These are phyloP conservation scores for Marvania coccoides DNA, from an alignment of 139 green algal genomes.

Conservation along the genomic window DNA sequence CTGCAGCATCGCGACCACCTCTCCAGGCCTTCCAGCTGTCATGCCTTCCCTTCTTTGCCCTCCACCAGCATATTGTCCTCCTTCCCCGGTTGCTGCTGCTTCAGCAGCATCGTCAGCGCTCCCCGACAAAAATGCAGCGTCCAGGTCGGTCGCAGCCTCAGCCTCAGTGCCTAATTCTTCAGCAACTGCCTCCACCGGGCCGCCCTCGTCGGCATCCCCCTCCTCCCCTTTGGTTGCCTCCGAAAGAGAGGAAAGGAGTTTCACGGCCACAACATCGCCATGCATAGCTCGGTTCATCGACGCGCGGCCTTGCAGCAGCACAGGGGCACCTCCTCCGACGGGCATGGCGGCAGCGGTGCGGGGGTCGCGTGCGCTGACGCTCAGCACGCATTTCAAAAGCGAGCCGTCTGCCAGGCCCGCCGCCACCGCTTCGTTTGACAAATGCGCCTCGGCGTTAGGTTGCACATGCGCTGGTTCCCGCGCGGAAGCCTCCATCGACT, in stretches of 20 bases:
- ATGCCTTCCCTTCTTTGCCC: slow-evolving; percentile 16
- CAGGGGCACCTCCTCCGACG: background rate
- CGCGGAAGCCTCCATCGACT: slow-evolving; percentile 6
- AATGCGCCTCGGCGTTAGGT: slow-evolving; percentile 3
- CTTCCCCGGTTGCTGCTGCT: background rate
- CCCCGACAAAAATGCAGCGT: too few relatives aligned
- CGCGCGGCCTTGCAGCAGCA: slow-evolving; percentile 28
- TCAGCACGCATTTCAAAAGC: slow-evolving; percentile 28
- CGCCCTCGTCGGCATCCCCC: slow-evolving; percentile 6
- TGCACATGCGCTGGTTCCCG: background rate
- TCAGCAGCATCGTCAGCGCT: slow-evolving; percentile 18
- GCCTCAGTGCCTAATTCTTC: too few relatives aligned
- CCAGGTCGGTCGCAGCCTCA: too few relatives aligned
- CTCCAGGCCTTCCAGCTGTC: slow-evolving; percentile 32
- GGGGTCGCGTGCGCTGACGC: slow-evolving; percentile 15
- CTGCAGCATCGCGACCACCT: slow-evolving; percentile 67
- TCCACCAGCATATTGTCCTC: slow-evolving; percentile 13
- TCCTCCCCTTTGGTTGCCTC: slow-evolving; percentile 1
- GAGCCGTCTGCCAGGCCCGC: slow-evolving; percentile 18
- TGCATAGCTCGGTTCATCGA: slow-evolving; percentile 40
- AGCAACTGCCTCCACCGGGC: slow-evolving; percentile 13
- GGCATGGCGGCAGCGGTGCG: background rate
- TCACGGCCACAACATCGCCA: slow-evolving; percentile 46
- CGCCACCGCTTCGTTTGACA: slow-evolving; percentile 18
- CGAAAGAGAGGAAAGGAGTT: slow-evolving; percentile 56